Percentiles rank a stretch among this genome's conserved stretches.
phyloP scores from a whole-genome alignment of 345 rosid species.

The Sapria himalayana region DNA sequence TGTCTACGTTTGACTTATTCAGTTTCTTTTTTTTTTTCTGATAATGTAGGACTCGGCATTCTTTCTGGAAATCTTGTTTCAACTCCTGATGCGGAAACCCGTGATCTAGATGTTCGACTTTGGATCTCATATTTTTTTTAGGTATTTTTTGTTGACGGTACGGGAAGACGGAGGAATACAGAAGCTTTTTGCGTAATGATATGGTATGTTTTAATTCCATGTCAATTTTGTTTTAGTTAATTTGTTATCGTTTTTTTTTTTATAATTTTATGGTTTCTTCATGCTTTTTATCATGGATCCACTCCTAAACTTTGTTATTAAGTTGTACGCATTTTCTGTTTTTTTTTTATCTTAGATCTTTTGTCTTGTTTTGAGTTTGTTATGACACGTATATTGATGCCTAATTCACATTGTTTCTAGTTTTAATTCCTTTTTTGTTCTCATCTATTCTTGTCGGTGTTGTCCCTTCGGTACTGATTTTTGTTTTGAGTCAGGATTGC shows the following conservation, averaged over 20 bases:
- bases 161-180: slow-evolving; percentile 36
- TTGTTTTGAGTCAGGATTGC: neutral
- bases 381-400: neutral
- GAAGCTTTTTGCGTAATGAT: slow-evolving; percentile 46
- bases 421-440: neutral
- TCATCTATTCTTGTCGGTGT: neutral
- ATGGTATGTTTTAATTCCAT: slow-evolving; percentile 35
- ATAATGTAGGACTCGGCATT: slow-evolving; percentile 52
- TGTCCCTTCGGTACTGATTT: neutral
- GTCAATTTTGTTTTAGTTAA: slow-evolving; percentile 3
- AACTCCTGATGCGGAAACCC: slow-evolving; percentile 19
- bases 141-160: slow-evolving; percentile 10
- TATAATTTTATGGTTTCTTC: slow-evolving; percentile 9
- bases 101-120: slow-evolving; percentile 58
- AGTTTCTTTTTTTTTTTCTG: too few relatives aligned
- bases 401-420: neutral
- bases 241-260: slow-evolving; percentile 1
- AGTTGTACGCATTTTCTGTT: slow-evolving; percentile 6
- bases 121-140: slow-evolving; percentile 9
- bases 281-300: slow-evolving; percentile 11
- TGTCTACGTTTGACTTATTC: too few relatives aligned
- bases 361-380: neutral
- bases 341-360: neutral
- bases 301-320: slow-evolving; percentile 23
- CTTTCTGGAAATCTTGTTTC: slow-evolving; percentile 13